Evolutionary conservation across 2,329 filamentous ascomycete species (phyloP), one percentile per base, ranked within the genome.

Genomic region (Leptodontidium sp.): DNA sequence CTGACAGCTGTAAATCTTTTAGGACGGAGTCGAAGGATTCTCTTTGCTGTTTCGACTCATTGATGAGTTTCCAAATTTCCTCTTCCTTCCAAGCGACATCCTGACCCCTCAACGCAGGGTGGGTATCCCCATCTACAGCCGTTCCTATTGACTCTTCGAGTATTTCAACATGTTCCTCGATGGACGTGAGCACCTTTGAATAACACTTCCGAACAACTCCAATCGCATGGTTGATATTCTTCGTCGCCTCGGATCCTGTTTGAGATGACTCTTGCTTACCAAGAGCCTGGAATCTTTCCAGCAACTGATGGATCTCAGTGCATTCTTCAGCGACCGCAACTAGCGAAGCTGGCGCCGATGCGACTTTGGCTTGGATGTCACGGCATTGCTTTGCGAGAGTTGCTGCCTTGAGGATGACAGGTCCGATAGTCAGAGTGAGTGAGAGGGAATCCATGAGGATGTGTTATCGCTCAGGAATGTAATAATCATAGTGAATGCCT

Each of bases 381-480:
- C 14, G 61, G 24, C 61, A 63, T 21, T 38, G 61, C 61, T 63
- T 63, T 2, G 32, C 45, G 43, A 63, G 58, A 32, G n/a, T 64
- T 17, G 45, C 61, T 50, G 61, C 47, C 29, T 64, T 64, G 43
- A 64, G 45, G 24, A 53, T 17, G 47, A 64, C 35, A 5, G 43
- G 61, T n/a, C 45, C 61, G 15, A 50, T 52, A 1, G 61, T 35
- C 7, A 64, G 45, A n/a, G 47, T 52, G 38, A 43, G 35, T 8
- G 57, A 24, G 2, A 45, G 32, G 35, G 21, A 35, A 59, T 59
- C 57, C 57, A 59, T 11, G 47, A 21, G n/a, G n/a, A 24, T 24
- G n/a, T 21, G n/a, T 45, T 17, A n/a, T 59, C 6, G 24, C 4
- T 26, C 8, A 14, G 21, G 6, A 12, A 21, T 21, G 6, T 17